A percentile compares a stretch with the other conserved stretches of the same genome.
Evolutionary conservation across 257 asterid genomes (phyloP).

Genomic region (Salvia hispanica): DNA sequence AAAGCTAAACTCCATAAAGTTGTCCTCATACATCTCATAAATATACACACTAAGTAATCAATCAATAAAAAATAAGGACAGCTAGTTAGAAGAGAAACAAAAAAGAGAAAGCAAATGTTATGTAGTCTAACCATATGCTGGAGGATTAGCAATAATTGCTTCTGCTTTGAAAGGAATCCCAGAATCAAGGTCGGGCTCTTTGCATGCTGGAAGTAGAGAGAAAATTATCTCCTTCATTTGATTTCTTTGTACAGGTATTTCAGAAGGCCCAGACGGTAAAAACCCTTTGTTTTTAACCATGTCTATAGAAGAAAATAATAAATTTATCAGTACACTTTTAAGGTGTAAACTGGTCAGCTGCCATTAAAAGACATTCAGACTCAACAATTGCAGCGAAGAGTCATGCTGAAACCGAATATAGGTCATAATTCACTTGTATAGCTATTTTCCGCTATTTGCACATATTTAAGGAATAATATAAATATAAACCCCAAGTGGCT

Average conservation of each 20-base stretch:
- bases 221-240: constrained; percentile 84
- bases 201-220: constrained; percentile 85
- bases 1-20: constrained; percentile 4
- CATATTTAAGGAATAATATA: background rate
- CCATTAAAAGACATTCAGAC: constrained; percentile 5
- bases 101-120: constrained; percentile 14
- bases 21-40: background rate
- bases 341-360: background rate
- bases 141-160: constrained; percentile 87
- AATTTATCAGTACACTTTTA: background rate
- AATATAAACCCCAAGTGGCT: constrained; percentile 2
- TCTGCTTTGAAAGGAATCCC: constrained; percentile 89
- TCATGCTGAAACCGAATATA: background rate
- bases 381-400: constrained; percentile 8
- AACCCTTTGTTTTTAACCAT: constrained; percentile 99
- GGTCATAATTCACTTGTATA: background rate
- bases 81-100: constrained; percentile 4
- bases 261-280: constrained; percentile 98
- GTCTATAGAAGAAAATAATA: constrained; percentile 52
- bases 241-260: constrained; percentile 78
- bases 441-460: constrained; percentile 7
- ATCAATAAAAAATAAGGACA: background rate
- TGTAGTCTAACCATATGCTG: constrained; percentile 59
- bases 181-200: constrained; percentile 80
- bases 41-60: constrained; percentile 1